These are phyloP conservation scores for Alnus rubra DNA, from an alignment of 306 rosid species.

Conservation along the genomic window DNA sequence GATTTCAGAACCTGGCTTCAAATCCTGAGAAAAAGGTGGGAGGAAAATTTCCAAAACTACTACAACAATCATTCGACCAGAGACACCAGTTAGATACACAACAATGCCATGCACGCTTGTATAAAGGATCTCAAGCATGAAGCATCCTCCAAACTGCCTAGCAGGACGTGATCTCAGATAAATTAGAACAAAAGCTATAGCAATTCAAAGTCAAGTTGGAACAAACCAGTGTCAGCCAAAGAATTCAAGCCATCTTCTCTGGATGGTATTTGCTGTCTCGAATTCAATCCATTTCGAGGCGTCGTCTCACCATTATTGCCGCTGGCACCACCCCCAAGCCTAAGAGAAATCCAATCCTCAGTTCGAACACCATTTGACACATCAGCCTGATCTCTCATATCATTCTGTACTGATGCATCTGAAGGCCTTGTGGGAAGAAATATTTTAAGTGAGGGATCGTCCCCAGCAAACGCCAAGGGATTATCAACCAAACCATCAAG, in stretches of 20 bases:
- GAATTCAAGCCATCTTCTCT: conserved; percentile 55
- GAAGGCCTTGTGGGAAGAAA: conserved; percentile 95
- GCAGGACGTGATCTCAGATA: background rate
- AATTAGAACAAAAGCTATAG: conserved; percentile 6
- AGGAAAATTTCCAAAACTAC: background rate
- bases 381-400: conserved; percentile 71
- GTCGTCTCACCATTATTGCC: conserved; percentile 57
- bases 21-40: background rate
- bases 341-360: conserved; percentile 92
- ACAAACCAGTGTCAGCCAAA: conserved; percentile 73
- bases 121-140: background rate
- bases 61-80: background rate
- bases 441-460: conserved; percentile 92
- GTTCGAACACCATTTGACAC: conserved; percentile 74
- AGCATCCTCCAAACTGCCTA: conserved; percentile 14
- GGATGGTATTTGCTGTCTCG: conserved; percentile 57
- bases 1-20: conserved; percentile 1
- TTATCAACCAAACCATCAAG: conserved; percentile 84
- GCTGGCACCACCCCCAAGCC: conserved; percentile 78
- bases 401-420: conserved; percentile 62
- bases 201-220: conserved; percentile 29
- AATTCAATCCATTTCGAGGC: conserved; percentile 52
- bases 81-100: background rate
- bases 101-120: background rate
- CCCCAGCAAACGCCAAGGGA: conserved; percentile 79